phyloP scores from a whole-genome alignment of 2,329 filamentous ascomycete species.

The Clonostachys byssicola region DNA sequence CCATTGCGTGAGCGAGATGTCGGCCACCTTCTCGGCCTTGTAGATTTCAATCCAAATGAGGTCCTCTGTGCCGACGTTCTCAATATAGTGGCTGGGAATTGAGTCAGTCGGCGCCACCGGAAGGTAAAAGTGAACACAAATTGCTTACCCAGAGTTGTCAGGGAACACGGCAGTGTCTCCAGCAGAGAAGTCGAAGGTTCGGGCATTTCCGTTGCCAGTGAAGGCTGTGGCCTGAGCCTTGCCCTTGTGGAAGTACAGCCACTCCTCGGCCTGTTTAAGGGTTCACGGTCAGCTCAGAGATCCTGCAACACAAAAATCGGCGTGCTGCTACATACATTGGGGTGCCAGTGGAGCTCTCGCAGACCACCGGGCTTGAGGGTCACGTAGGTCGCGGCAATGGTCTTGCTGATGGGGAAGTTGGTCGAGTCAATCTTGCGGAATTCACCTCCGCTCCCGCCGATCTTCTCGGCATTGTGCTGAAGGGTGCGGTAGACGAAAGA shows the following conservation, averaged over 20 bases:
- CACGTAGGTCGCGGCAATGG: conserved; percentile 61
- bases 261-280: conserved; percentile 54
- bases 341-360: conserved; percentile 67
- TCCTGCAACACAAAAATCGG: not conserved
- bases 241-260: conserved; percentile 67
- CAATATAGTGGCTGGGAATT: conserved; percentile 55
- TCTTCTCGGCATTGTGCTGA: conserved; percentile 48
- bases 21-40: conserved; percentile 62
- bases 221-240: conserved; percentile 60
- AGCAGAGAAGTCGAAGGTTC: conserved; percentile 63
- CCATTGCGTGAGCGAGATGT: conserved; percentile 67
- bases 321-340: conserved; percentile 43
- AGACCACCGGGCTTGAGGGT: conserved; percentile 59
- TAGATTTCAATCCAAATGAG: conserved; percentile 67
- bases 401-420: conserved; percentile 63
- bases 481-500: conserved; percentile 60
- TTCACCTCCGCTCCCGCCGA: conserved; percentile 57
- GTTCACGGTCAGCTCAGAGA: not conserved
- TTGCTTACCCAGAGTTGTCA: conserved; percentile 50
- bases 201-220: conserved; percentile 53
- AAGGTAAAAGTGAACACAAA: not conserved
- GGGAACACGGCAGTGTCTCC: conserved; percentile 69
- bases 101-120: not conserved
- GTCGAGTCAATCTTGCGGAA: conserved; percentile 62
- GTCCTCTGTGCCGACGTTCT: conserved; percentile 62